Conservation (phyloP, 1,139 yeast genomes). For the Lodderomyces jiufengensis region DNA sequence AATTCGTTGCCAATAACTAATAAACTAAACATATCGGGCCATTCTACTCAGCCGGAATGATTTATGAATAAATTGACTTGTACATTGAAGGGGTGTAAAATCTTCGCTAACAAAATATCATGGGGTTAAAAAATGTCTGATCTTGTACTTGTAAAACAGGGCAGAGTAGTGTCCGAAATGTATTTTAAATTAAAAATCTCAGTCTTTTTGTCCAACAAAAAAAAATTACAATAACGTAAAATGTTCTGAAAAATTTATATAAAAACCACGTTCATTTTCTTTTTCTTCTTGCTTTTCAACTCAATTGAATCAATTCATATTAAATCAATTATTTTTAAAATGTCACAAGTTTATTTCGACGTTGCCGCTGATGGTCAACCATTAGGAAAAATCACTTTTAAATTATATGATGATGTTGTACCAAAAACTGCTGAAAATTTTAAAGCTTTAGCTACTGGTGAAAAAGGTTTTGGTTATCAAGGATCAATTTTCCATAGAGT, state of each 20-base stretch:
- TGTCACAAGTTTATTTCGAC: conserved; percentile 74
- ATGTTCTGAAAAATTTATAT: background rate
- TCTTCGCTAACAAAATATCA: no score
- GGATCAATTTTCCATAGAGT: conserved; percentile 97
- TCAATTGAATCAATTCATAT: conserved; percentile 1
- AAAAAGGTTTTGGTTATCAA: conserved; percentile 94
- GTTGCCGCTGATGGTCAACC: conserved; percentile 59
- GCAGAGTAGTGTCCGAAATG: conserved; percentile 1
- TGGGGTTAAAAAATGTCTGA: no score
- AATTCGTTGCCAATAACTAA: no score
- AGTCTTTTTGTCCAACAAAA: no score
- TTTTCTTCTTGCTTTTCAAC: background rate
- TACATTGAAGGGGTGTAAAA: no score
- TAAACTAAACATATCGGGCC: no score
- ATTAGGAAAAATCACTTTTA: conserved; percentile 34
- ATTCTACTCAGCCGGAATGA: no score
- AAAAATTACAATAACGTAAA: no score
- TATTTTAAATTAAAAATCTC: no score
- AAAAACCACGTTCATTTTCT: background rate
- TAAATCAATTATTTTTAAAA: conserved; percentile 14
- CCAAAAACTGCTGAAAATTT: conserved; percentile 99
- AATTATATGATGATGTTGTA: conserved; percentile 88
- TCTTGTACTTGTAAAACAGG: no score
- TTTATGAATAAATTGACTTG: no score
- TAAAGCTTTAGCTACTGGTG: conserved; percentile 96